These are phyloP conservation scores for Lasiodiplodia theobromae DNA, from an alignment of 2,329 filamentous ascomycete genomes.

Conservation along the genomic window DNA sequence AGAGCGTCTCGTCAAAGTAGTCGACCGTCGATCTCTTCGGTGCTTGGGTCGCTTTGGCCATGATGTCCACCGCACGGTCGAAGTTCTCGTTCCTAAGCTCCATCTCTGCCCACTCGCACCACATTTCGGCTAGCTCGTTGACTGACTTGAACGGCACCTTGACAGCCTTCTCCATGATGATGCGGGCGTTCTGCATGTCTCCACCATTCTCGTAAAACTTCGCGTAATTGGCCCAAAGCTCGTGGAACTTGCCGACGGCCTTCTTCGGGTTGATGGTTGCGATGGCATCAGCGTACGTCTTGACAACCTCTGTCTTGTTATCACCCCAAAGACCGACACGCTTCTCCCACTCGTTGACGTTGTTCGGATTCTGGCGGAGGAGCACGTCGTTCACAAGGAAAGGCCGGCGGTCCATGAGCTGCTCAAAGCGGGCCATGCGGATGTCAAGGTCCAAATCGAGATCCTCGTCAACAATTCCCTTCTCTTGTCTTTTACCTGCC, in stretches of 20 bases:
- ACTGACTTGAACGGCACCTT: conserved; percentile 98
- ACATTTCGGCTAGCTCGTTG: conserved; percentile 95
- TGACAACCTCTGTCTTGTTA: conserved; percentile 88
- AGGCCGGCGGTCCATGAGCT: conserved; percentile 94
- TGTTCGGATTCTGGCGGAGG: conserved; percentile 93
- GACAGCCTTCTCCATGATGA: conserved; percentile 97
- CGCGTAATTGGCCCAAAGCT: conserved; percentile 95
- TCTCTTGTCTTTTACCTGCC: conserved; percentile 79
- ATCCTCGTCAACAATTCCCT: conserved; percentile 77
- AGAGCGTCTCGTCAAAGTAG: conserved; percentile 94
- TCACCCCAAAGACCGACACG: conserved; percentile 94
- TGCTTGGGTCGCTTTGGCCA: conserved; percentile 97
- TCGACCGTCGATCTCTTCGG: conserved; percentile 98
- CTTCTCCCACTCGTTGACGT: conserved; percentile 96
- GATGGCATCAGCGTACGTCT: conserved; percentile 95
- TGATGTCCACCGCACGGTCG: conserved; percentile 90
- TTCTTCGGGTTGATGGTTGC: conserved; percentile 93
- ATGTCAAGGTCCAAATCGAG: conserved; percentile 95
- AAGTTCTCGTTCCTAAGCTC: conserved; percentile 96
- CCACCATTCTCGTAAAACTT: conserved; percentile 94
- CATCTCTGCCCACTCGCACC: conserved; percentile 99
- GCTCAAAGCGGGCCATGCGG: conserved; percentile 96
- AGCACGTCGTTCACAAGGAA: conserved; percentile 97
- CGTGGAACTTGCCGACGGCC: conserved; percentile 89
- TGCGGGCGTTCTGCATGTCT: conserved; percentile 81